These are phyloP conservation scores for Pittosporum tobira DNA, from an alignment of 129 eudicot genomes.

Conservation along the genomic window DNA sequence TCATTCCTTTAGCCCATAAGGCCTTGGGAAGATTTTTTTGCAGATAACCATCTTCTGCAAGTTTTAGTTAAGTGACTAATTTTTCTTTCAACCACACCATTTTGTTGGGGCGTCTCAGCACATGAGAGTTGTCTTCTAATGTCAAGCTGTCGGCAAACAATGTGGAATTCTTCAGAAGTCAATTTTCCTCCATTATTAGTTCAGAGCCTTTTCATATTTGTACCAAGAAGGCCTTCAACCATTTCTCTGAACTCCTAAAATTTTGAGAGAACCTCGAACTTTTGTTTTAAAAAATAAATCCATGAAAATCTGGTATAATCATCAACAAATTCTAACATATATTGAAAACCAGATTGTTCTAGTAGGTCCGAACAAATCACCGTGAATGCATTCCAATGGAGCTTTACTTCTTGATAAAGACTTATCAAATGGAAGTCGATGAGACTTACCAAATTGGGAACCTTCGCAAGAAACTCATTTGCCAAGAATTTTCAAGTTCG, in stretches of 20 bases:
- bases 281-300: neutral
- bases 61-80: neutral
- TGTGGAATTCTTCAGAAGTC: neutral
- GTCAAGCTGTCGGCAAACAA: neutral
- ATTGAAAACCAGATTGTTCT: neutral
- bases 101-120: neutral
- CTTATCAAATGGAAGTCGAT: neutral
- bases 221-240: neutral
- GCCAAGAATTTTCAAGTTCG: no score
- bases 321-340: neutral
- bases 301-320: neutral
- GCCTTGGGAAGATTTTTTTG: neutral
- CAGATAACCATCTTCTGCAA: neutral
- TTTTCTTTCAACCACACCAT: neutral
- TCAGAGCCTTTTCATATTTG: neutral
- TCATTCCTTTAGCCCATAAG: neutral
- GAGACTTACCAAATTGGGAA: conserved; percentile 6
- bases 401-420: neutral
- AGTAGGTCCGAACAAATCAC: neutral
- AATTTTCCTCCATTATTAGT: neutral
- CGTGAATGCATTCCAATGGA: conserved; percentile 5
- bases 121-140: neutral
- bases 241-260: neutral
- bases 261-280: neutral
- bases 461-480: no score